phyloP scores from a whole-genome alignment of 1,284 basidiomycete species.

The Bondarzewia mesenterica region DNA sequence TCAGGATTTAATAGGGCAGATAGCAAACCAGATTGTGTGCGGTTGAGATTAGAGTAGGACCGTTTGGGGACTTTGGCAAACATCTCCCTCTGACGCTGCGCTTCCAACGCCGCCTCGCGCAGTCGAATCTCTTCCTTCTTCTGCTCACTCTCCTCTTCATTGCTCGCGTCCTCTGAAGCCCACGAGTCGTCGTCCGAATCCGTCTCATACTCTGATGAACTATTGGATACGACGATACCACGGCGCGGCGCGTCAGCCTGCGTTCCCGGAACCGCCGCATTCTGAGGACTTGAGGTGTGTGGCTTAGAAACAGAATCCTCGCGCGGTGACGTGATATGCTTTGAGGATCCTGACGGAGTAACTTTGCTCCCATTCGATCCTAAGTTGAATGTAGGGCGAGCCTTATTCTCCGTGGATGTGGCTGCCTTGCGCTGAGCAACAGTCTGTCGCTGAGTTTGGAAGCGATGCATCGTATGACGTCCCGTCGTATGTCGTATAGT shows the following conservation, averaged over 20 bases:
- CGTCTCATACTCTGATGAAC: slow-evolving; percentile 33
- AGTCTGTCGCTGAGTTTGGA: background rate
- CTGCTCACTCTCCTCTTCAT: slow-evolving; percentile 18
- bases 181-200: slow-evolving; percentile 42
- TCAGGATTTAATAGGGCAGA: slow-evolving; percentile 65
- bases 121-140: slow-evolving; percentile 26
- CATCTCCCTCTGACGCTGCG: slow-evolving; percentile 63
- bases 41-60: slow-evolving; percentile 51
- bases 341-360: slow-evolving; percentile 9
- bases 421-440: slow-evolving; percentile 4
- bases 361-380: slow-evolving; percentile 37
- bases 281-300: background rate
- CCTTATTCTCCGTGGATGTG: slow-evolving; percentile 22
- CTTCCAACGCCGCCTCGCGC: slow-evolving; percentile 47
- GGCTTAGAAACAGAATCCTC: background rate
- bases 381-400: slow-evolving; percentile 43
- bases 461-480: slow-evolving; percentile 13
- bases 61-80: slow-evolving; percentile 70
- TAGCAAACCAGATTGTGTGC: slow-evolving; percentile 50
- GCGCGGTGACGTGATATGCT: slow-evolving; percentile 5
- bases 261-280: background rate
- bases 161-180: slow-evolving; percentile 44
- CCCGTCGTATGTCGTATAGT: slow-evolving; percentile 12
- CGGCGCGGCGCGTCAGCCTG: slow-evolving; percentile 14
- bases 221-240: slow-evolving; percentile 20